A percentile compares a stretch with the other conserved stretches of the same genome.
Conservation (phyloP, 768 basidiomycete genomes). For the Wakefieldia striispora region DNA sequence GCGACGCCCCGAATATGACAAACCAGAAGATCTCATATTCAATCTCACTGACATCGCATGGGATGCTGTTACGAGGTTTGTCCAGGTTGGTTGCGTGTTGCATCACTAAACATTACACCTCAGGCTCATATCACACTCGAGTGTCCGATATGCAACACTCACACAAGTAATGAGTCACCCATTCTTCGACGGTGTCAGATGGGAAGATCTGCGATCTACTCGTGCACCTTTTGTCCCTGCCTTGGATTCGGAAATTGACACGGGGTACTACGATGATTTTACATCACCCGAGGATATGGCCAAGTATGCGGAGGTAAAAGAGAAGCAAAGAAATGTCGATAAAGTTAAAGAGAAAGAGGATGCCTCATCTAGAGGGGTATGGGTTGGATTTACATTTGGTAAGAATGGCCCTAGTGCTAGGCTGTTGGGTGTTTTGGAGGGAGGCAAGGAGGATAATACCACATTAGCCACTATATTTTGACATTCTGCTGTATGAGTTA, state of each 20-base stretch:
- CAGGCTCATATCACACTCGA: conserved; percentile 87
- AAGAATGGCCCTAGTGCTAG: conserved; percentile 71
- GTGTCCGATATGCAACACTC: conserved; percentile 73
- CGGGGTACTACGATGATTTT: conserved; percentile 94
- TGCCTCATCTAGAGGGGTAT: conserved; percentile 65
- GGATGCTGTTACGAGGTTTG: conserved; percentile 87
- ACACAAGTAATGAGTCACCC: conserved; percentile 71
- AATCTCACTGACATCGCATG: conserved; percentile 92
- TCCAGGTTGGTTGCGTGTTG: not conserved
- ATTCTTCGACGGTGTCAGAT: conserved; percentile 77
- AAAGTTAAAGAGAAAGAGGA: conserved; percentile 88
- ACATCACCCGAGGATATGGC: conserved; percentile 91
- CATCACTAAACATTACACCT: not conserved
- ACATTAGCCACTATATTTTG: conserved; percentile 62
- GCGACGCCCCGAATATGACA: conserved; percentile 91
- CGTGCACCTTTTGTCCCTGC: conserved; percentile 92
- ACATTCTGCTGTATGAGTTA: not conserved
- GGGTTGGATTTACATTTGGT: conserved; percentile 92
- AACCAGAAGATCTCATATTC: conserved; percentile 94
- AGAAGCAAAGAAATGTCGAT: conserved; percentile 95
- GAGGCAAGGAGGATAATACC: conserved; percentile 43
- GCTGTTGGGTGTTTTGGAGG: conserved; percentile 25
- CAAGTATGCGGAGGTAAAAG: conserved; percentile 97
- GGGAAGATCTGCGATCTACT: conserved; percentile 74
- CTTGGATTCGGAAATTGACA: conserved; percentile 91